phyloP scores from a whole-genome alignment of 805 yeast species.

The Candida manassasensis region DNA sequence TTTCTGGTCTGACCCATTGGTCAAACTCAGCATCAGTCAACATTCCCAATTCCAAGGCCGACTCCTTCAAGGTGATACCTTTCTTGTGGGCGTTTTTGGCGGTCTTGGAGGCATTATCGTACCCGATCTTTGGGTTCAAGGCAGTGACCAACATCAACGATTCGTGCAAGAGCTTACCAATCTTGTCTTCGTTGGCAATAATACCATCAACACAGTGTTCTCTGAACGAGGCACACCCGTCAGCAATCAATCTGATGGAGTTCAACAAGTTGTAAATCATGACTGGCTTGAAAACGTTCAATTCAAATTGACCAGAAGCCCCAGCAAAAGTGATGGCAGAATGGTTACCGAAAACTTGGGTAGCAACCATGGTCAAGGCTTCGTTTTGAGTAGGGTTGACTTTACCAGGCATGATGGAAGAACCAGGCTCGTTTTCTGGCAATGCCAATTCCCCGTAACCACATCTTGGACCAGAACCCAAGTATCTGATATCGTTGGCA shows the following conservation, averaged over 20 bases:
- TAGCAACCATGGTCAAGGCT: conserved; percentile 96
- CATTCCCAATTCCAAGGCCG: conserved; percentile 87
- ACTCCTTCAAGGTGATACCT: conserved; percentile 91
- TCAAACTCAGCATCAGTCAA: conserved; percentile 84
- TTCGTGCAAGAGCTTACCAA: conserved; percentile 83
- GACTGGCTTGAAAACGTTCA: conserved; percentile 97
- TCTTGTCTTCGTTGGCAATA: conserved; percentile 80
- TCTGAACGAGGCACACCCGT: conserved; percentile 87
- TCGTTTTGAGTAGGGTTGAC: conserved; percentile 99
- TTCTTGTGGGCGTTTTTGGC: conserved; percentile 99
- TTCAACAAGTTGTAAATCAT: conserved; percentile 86
- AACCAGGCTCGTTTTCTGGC: conserved; percentile 99
- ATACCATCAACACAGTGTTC: conserved; percentile 94
- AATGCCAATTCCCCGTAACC: conserved; percentile 94
- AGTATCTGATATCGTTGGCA: conserved; percentile 96
- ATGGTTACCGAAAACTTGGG: conserved; percentile 97
- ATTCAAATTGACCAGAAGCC: conserved; percentile 97
- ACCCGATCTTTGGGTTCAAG: conserved; percentile 97
- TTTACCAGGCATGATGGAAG: conserved; percentile 99
- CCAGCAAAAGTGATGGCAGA: conserved; percentile 94
- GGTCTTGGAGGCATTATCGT: conserved; percentile 94
- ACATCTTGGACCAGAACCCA: conserved; percentile 99
- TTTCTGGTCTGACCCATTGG: conserved; percentile 96
- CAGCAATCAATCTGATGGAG: conserved; percentile 84
- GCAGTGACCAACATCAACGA: conserved; percentile 98